A percentile compares a stretch with the other conserved stretches of the same genome.
phyloP scores from a whole-genome alignment of 805 yeast species.

The Zygotorulaspora sp. region DNA sequence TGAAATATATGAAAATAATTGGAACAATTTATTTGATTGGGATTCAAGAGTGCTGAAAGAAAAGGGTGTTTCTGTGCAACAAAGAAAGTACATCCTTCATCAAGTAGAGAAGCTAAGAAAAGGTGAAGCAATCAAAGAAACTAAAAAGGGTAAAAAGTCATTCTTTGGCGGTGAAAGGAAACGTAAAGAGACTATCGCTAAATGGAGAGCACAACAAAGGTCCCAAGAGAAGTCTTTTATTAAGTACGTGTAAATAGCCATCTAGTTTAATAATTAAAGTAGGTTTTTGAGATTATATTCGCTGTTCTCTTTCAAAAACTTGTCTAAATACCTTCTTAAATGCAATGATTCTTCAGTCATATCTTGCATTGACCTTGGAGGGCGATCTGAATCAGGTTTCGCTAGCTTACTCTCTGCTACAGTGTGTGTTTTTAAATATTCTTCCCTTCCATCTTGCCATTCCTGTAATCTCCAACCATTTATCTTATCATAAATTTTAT shows the following conservation, averaged over 20 bases:
- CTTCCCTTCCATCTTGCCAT: constrained; percentile 32
- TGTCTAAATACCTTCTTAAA: constrained; percentile 41
- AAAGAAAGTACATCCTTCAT: constrained; percentile 66
- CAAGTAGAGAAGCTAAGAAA: constrained; percentile 67
- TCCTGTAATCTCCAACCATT: constrained; percentile 53
- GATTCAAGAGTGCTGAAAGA: constrained; percentile 57
- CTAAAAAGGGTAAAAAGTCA: constrained; percentile 64
- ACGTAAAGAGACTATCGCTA: constrained; percentile 60
- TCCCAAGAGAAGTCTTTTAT: constrained; percentile 14
- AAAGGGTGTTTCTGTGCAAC: constrained; percentile 67
- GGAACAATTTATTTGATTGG: constrained; percentile 62
- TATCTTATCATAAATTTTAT: constrained; percentile 63
- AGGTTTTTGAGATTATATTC: constrained; percentile 7
- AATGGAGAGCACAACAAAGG: constrained; percentile 50
- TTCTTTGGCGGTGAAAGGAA: constrained; percentile 84
- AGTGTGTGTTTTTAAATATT: constrained; percentile 25
- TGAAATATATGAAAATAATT: constrained; percentile 63
- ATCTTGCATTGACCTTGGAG: constrained; percentile 51
- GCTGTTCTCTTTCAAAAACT: constrained; percentile 16
- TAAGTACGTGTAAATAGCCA: neutral
- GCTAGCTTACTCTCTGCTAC: constrained; percentile 28
- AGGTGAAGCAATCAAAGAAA: constrained; percentile 51
- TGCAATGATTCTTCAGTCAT: constrained; percentile 70
- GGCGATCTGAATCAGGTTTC: constrained; percentile 50
- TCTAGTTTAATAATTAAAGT: constrained; percentile 1